Conservation (phyloP, 2,329 filamentous ascomycete genomes). For the Microsporum audouinii region DNA sequence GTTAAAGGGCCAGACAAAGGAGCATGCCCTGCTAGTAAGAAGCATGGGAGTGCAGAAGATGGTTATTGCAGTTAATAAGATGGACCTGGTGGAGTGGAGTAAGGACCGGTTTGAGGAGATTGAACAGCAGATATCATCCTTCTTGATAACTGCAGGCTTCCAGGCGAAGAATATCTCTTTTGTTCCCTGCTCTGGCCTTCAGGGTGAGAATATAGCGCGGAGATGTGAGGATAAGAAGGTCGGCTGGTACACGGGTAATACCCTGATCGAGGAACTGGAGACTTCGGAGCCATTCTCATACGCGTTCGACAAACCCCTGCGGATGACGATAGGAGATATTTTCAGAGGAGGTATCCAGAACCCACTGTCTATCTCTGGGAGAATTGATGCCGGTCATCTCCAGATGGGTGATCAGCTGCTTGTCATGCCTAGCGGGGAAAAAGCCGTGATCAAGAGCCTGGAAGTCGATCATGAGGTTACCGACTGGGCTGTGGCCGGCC, state of each 20-base stretch:
- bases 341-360: conserved; percentile 70
- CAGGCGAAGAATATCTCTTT: conserved; percentile 70
- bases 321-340: conserved; percentile 78
- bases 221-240: conserved; percentile 38
- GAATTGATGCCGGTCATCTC: conserved; percentile 70
- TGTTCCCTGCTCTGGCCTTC: conserved; percentile 78
- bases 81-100: conserved; percentile 78
- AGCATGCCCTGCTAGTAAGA: conserved; percentile 78
- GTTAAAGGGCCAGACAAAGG: conserved; percentile 82
- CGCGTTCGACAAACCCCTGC: conserved; percentile 64
- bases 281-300: conserved; percentile 61
- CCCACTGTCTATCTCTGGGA: conserved; percentile 72
- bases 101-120: conserved; percentile 77
- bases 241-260: conserved; percentile 70
- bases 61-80: conserved; percentile 89
- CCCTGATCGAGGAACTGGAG: conserved; percentile 74
- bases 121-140: conserved; percentile 66
- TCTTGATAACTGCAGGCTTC: conserved; percentile 73
- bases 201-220: conserved; percentile 70
- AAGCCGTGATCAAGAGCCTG: conserved; percentile 68
- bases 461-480: conserved; percentile 60
- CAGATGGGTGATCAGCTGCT: conserved; percentile 74
- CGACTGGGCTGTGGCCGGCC: conserved; percentile 87
- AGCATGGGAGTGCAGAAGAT: conserved; percentile 84
- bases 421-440: conserved; percentile 70